phyloP scores from a whole-genome alignment of 2,329 filamentous ascomycete genomes.

The Cryphonectria japonica region DNA sequence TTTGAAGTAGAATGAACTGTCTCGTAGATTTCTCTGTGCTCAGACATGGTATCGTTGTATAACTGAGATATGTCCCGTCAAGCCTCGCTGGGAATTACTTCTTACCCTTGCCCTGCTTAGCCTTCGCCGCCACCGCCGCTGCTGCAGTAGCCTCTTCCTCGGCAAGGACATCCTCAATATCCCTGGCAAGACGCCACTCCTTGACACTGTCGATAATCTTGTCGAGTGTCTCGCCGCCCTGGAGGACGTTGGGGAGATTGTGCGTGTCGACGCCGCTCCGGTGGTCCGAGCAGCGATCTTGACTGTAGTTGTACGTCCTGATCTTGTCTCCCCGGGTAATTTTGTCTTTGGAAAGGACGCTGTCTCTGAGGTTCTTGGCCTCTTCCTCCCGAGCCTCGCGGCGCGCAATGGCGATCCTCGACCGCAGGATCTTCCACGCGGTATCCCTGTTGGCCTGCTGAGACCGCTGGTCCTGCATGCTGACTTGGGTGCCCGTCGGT shows the following conservation, averaged over 20 bases:
- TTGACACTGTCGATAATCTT: slow-evolving; percentile 77
- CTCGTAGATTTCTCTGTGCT: not conserved
- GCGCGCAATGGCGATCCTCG: slow-evolving; percentile 77
- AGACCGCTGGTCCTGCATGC: slow-evolving; percentile 90
- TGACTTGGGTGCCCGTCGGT: slow-evolving; percentile 83
- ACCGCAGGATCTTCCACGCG: slow-evolving; percentile 84
- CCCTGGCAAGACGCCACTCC: slow-evolving; percentile 74
- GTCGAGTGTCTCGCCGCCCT: slow-evolving; percentile 72
- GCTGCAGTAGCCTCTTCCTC: slow-evolving; percentile 58
- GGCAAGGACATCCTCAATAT: slow-evolving; percentile 71
- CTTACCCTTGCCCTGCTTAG: slow-evolving; percentile 32
- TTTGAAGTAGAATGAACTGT: not conserved
- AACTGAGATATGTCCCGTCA: not conserved
- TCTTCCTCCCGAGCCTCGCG: slow-evolving; percentile 85
- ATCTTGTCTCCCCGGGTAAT: slow-evolving; percentile 94
- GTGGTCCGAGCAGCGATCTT: slow-evolving; percentile 85
- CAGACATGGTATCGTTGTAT: slow-evolving; percentile 14
- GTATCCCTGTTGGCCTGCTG: slow-evolving; percentile 87
- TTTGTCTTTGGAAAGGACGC: slow-evolving; percentile 76
- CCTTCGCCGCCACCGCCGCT: slow-evolving; percentile 25
- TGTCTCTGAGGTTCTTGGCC: slow-evolving; percentile 72
- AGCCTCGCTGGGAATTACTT: slow-evolving; percentile 25
- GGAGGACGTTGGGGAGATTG: slow-evolving; percentile 79
- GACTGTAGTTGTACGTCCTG: slow-evolving; percentile 81
- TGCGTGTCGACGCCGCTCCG: slow-evolving; percentile 78